Conservation (phyloP, 768 basidiomycete genomes). For the Tephrocybe rancida region DNA sequence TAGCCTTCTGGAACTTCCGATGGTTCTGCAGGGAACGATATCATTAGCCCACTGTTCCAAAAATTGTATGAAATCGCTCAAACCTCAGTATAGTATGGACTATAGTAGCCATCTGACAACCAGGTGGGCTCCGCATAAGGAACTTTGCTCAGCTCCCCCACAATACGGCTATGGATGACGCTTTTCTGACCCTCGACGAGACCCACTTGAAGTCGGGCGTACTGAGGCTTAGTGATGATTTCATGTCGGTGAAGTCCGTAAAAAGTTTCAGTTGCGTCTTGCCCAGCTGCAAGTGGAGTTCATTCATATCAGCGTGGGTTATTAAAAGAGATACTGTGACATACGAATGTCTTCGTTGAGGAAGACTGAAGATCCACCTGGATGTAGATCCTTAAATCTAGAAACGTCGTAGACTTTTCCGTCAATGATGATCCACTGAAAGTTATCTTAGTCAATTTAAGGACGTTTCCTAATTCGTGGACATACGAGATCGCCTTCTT, state of each 20-base stretch:
- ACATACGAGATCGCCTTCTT: slow-evolving; percentile 64
- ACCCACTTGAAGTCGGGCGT: slow-evolving; percentile 76
- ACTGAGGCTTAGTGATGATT: slow-evolving; percentile 80
- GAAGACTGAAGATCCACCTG: slow-evolving; percentile 81
- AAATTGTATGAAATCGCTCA: slow-evolving; percentile 26
- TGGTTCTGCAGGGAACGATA: slow-evolving; percentile 50
- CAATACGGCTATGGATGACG: slow-evolving; percentile 53
- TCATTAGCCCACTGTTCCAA: slow-evolving; percentile 6
- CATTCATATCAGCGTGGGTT: neutral
- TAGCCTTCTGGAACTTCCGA: slow-evolving; percentile 57
- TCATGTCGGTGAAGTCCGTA: slow-evolving; percentile 91
- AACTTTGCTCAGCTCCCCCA: slow-evolving; percentile 72
- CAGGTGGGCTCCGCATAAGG: slow-evolving; percentile 94
- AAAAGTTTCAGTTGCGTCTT: slow-evolving; percentile 90
- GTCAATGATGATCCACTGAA: slow-evolving; percentile 82
- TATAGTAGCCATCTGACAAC: slow-evolving; percentile 65
- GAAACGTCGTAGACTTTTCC: slow-evolving; percentile 84
- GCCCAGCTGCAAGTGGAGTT: slow-evolving; percentile 61
- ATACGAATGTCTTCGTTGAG: slow-evolving; percentile 74
- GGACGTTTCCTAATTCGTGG: neutral
- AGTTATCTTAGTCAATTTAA: neutral
- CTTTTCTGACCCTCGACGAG: slow-evolving; percentile 68
- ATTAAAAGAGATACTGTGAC: slow-evolving; percentile 20
- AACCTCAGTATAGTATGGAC: slow-evolving; percentile 78
- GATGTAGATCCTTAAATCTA: slow-evolving; percentile 83